Conservation (phyloP, 345 rosid genomes). For the Xanthoceras sorbifolium region DNA sequence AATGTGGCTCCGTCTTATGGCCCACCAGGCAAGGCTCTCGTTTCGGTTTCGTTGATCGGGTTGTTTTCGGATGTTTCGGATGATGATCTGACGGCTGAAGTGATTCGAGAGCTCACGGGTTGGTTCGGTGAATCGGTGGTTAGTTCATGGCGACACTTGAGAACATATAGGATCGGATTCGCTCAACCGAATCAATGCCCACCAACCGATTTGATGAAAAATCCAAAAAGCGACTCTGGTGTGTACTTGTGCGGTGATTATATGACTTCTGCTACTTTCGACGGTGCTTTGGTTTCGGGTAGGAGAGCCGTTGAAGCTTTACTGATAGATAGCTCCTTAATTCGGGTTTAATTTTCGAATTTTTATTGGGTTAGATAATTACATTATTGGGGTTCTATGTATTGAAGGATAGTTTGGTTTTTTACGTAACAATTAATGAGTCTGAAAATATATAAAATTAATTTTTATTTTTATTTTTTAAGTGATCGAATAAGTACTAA, state of each 20-base stretch:
- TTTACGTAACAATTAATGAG: no score
- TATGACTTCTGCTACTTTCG: constrained; percentile 81
- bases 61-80: constrained; percentile 52
- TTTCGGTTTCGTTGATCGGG: constrained; percentile 84
- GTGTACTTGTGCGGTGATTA: constrained; percentile 77
- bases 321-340: constrained; percentile 35
- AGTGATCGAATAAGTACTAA: no score
- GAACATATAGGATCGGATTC: constrained; percentile 64
- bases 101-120: constrained; percentile 56
- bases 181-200: constrained; percentile 91
- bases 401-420: no score
- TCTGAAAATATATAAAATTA: no score
- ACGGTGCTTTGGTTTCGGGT: constrained; percentile 89
- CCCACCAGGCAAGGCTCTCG: constrained; percentile 63
- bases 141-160: constrained; percentile 69
- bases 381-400: no score
- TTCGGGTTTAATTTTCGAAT: neutral
- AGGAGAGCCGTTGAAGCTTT: constrained; percentile 78
- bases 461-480: no score
- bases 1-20: constrained; percentile 83
- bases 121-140: constrained; percentile 68
- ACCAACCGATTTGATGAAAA: constrained; percentile 69
- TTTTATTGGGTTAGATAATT: neutral
- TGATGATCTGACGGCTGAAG: constrained; percentile 48
- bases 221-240: constrained; percentile 42